Percentiles rank a stretch among this genome's conserved stretches.
Evolutionary conservation across 768 basidiomycete species (phyloP).

Genomic region (Fibroporia radiculosa): DNA sequence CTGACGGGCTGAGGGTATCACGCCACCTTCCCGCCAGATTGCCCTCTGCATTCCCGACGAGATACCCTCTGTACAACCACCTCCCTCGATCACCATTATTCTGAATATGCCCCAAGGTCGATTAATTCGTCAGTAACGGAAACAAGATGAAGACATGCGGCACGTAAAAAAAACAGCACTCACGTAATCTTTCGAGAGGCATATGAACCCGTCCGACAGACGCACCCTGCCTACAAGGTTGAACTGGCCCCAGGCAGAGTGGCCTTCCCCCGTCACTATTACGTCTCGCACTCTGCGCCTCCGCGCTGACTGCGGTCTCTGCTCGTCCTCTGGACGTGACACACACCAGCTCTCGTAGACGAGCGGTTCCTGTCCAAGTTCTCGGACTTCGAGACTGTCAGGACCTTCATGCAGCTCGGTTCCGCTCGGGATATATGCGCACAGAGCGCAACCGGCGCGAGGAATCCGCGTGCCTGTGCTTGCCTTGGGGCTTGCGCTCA

Average conservation of each 20-base stretch:
- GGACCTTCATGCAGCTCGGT: constrained; percentile 40
- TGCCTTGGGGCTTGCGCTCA: neutral
- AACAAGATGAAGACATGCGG: neutral
- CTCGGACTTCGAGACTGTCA: constrained; percentile 40
- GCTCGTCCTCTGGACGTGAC: constrained; percentile 3
- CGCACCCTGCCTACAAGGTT: constrained; percentile 73
- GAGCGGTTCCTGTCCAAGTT: constrained; percentile 29
- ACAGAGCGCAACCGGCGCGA: constrained; percentile 56
- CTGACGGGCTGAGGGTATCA: constrained; percentile 63
- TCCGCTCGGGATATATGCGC: constrained; percentile 51
- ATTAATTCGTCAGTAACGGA: constrained; percentile 14
- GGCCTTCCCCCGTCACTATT: constrained; percentile 75
- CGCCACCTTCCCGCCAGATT: constrained; percentile 82
- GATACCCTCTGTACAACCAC: constrained; percentile 83
- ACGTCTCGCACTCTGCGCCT: constrained; percentile 41
- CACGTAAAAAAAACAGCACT: constrained; percentile 6
- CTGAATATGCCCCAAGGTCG: constrained; percentile 35
- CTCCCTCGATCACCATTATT: constrained; percentile 65
- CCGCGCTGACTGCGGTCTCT: constrained; percentile 1
- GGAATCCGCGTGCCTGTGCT: constrained; percentile 10
- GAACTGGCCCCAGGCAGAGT: constrained; percentile 90
- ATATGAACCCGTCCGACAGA: constrained; percentile 74
- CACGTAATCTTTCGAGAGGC: constrained; percentile 82
- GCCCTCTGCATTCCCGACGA: constrained; percentile 62
- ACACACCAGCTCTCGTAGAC: constrained; percentile 23